These are phyloP conservation scores for Russula griseocarnosa DNA, from an alignment of 768 basidiomycete genomes.

Conservation along the genomic window DNA sequence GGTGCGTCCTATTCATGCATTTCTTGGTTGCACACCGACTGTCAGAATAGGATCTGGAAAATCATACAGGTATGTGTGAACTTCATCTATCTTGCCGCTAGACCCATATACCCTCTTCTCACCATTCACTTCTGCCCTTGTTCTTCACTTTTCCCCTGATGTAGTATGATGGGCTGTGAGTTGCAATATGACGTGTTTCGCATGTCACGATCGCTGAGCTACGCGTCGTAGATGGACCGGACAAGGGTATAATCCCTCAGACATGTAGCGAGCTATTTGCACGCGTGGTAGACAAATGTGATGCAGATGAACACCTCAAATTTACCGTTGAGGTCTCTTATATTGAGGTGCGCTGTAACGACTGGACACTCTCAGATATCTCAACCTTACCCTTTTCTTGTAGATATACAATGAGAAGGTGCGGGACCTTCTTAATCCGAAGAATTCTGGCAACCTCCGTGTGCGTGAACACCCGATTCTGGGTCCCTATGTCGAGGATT, in stretches of 20 bases:
- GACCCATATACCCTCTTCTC: not conserved
- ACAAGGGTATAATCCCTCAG: slow-evolving; percentile 97
- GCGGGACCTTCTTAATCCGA: slow-evolving; percentile 93
- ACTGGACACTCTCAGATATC: not conserved
- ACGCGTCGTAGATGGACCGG: slow-evolving; percentile 64
- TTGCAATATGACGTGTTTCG: slow-evolving; percentile 30
- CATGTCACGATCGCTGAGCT: not conserved
- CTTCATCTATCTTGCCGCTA: not conserved
- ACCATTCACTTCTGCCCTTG: not conserved
- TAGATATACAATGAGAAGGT: slow-evolving; percentile 98
- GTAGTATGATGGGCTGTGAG: slow-evolving; percentile 94
- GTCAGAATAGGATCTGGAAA: slow-evolving; percentile 70
- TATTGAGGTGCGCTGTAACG: slow-evolving; percentile 64
- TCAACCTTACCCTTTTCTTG: slow-evolving; percentile 6
- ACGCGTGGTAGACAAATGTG: slow-evolving; percentile 65
- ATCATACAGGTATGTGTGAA: slow-evolving; percentile 71
- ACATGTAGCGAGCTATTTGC: slow-evolving; percentile 91
- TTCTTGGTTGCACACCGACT: not conserved
- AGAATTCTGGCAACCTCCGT: slow-evolving; percentile 92
- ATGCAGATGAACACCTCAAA: slow-evolving; percentile 59
- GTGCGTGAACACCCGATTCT: slow-evolving; percentile 96
- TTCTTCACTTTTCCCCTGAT: not conserved
- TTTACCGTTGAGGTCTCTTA: slow-evolving; percentile 98
- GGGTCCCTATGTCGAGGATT: slow-evolving; percentile 98
- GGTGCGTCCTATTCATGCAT: slow-evolving; percentile 47